Evolutionary conservation across 2,329 filamentous ascomycete species (phyloP).

Genomic region (Apiospora malaysiana): DNA sequence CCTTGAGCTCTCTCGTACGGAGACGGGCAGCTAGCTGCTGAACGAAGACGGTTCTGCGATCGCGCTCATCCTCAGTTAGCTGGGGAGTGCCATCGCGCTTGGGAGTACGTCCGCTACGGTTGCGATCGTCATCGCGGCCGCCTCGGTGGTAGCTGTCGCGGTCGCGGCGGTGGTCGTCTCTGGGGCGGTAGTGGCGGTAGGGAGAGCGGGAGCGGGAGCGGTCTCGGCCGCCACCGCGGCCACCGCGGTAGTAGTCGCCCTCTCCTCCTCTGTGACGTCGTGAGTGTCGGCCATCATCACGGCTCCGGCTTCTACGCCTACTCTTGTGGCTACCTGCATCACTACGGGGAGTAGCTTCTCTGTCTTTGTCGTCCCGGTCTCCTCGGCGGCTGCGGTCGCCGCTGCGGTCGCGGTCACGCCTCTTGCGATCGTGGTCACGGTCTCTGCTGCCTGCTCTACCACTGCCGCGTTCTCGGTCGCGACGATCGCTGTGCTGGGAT

Average conservation of each 20-base stretch:
- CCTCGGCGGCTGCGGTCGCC: conserved; percentile 62
- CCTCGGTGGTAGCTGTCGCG: conserved; percentile 58
- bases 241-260: conserved; percentile 75
- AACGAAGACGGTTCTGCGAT: conserved; percentile 96
- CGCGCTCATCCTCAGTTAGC: conserved; percentile 92
- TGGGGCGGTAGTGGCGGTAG: conserved; percentile 62
- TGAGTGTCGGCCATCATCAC: conserved; percentile 75
- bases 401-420: conserved; percentile 63
- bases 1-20: conserved; percentile 88
- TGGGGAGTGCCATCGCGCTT: conserved; percentile 67
- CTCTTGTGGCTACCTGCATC: conserved; percentile 82
- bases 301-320: conserved; percentile 79
- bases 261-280: conserved; percentile 71
- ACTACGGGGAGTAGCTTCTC: conserved; percentile 72
- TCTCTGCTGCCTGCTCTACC: conserved; percentile 37
- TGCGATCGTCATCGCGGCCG: conserved; percentile 56
- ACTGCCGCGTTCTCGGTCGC: conserved; percentile 38
- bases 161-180: conserved; percentile 61
- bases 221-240: conserved; percentile 56
- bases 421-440: conserved; percentile 59
- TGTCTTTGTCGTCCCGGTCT: conserved; percentile 62
- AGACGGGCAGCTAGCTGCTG: conserved; percentile 96
- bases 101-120: conserved; percentile 42
- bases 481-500: conserved; percentile 57
- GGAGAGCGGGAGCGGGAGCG: conserved; percentile 78